These are phyloP conservation scores for Lasiodiplodia hormozganensis DNA, from an alignment of 2,329 filamentous ascomycete genomes.

Conservation along the genomic window DNA sequence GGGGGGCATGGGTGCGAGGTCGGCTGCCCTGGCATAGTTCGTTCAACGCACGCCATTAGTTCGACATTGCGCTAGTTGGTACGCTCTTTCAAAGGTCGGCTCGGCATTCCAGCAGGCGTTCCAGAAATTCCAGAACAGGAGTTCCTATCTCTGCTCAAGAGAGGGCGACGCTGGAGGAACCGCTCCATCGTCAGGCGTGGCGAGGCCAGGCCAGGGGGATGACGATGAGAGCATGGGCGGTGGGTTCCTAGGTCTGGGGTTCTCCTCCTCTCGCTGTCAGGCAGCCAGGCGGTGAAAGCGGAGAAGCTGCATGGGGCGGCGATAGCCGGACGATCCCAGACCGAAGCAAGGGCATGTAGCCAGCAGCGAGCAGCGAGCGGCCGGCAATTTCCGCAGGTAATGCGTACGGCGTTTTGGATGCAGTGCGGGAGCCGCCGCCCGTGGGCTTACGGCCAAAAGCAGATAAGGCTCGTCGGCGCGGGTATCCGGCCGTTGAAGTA, in stretches of 20 bases:
- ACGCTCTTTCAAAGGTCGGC: background rate
- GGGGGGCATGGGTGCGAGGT: no score
- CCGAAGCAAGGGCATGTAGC: background rate
- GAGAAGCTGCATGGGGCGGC: background rate
- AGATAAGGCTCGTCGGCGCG: background rate
- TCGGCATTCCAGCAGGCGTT: conserved; percentile 4
- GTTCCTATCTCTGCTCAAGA: background rate
- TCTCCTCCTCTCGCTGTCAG: background rate
- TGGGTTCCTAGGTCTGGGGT: background rate
- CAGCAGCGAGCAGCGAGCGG: background rate
- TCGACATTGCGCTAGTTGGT: background rate
- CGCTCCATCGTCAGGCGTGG: background rate
- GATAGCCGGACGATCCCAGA: background rate
- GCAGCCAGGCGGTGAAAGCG: conserved; percentile 2
- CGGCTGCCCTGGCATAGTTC: no score
- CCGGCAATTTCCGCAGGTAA: background rate
- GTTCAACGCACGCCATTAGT: background rate
- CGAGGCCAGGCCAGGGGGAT: background rate
- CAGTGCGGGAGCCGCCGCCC: background rate
- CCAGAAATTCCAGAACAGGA: conserved; percentile 8
- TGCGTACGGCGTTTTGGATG: no score
- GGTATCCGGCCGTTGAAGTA: background rate
- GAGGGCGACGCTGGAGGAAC: background rate
- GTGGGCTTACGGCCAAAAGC: background rate
- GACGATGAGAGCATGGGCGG: background rate